Conservation (phyloP, 2,329 filamentous ascomycete genomes). For the Periconia sp. region DNA sequence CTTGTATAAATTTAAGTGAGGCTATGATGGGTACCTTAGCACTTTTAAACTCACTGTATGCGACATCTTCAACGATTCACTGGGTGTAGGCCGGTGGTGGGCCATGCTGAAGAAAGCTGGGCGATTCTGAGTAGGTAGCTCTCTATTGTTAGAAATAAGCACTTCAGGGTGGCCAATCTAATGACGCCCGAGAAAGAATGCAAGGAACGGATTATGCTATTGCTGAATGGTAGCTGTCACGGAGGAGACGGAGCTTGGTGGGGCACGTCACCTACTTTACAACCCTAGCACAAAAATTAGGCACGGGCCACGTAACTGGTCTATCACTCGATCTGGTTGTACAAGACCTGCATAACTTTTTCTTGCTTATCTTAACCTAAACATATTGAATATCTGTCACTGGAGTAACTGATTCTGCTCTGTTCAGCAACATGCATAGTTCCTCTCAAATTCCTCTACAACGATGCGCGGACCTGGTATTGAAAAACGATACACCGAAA, state of each 20-base stretch:
- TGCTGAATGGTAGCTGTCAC: too few relatives aligned
- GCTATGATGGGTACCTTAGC: slow-evolving; percentile 64
- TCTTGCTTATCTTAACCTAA: too few relatives aligned
- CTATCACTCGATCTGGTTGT: too few relatives aligned
- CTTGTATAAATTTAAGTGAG: neutral
- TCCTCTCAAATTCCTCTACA: slow-evolving; percentile 35
- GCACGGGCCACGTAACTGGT: too few relatives aligned
- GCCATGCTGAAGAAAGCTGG: slow-evolving; percentile 27
- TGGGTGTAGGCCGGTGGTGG: slow-evolving; percentile 43
- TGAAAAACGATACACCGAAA: slow-evolving; percentile 55
- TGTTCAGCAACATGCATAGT: neutral
- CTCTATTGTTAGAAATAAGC: neutral
- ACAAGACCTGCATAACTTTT: too few relatives aligned
- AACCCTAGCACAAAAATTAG: too few relatives aligned
- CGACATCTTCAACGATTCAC: slow-evolving; percentile 53
- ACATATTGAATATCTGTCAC: too few relatives aligned
- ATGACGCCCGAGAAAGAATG: too few relatives aligned
- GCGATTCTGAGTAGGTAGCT: neutral
- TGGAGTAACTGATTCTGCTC: too few relatives aligned
- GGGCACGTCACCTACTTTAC: too few relatives aligned
- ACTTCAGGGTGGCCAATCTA: neutral
- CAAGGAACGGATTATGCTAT: neutral
- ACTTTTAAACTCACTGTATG: slow-evolving; percentile 85
- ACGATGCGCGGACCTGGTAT: slow-evolving; percentile 45
- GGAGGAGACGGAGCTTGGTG: too few relatives aligned